Evolutionary conservation across 352 stramenopile genomes (phyloP), one percentile per base, ranked within the genome.

Genomic region (Globisporangium iwayamae): DNA sequence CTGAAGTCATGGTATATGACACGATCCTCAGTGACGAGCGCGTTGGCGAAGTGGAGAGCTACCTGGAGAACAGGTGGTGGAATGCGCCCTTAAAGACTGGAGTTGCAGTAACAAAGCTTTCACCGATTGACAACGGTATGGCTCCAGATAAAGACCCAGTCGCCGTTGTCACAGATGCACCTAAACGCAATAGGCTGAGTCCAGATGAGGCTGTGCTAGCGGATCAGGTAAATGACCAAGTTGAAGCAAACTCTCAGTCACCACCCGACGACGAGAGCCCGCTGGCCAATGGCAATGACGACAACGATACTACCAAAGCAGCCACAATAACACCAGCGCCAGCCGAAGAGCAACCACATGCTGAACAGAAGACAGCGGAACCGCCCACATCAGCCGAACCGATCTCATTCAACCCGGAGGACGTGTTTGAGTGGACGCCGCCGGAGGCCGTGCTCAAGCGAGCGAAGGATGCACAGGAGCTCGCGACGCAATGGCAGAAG

Each of bases 401-500:
- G 55, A 59, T 22, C 36, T 64, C 46, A 65, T 80, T 83, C 45
- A 69, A 89, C 64, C 62, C 83, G 0, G 76, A 85, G 20, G 62
- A 72, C 5, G 72, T 91, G 51, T 91, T 91, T 57, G 83, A 90
- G 67, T 91, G 83, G 83, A 63, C 43, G 4, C 79, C 83, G 22
- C 67, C 68, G 1, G 11, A 69, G 3, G 66, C 69, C 13, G 38
- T 56, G 2, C 16, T 54, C 2, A 72, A 71, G 45, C 18, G 53
- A 4, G 60, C 25, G 22, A 14, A 56, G 30, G 50, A 43, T 10
- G 51, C 65, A 9, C 65, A 68, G 11, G 46, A 52, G 13, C 60
- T 72, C 28, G 38, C 47, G 34, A 67, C 32, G 46, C 62, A 81
- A 61, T 91, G 83, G 83, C 71, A 65, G 25, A 62, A 50, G 11